These are phyloP conservation scores for Aristolochia contorta DNA, from an alignment of 164 flowering plant species.

Conservation along the genomic window DNA sequence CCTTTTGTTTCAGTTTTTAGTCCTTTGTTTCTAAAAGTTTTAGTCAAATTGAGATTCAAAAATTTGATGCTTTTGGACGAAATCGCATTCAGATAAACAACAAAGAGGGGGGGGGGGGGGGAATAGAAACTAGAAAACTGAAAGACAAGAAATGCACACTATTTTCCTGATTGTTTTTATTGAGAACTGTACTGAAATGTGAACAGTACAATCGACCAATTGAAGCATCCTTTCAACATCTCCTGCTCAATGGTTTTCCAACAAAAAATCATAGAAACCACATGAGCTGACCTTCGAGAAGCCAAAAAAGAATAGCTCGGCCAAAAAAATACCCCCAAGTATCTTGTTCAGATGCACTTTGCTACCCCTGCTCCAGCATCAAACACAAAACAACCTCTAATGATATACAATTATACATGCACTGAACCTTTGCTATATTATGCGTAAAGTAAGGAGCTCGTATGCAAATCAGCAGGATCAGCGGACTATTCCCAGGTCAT, in stretches of 20 bases:
- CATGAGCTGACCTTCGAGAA: constrained; percentile 5
- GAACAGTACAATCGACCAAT: neutral
- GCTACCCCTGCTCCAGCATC: constrained; percentile 13
- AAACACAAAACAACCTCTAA: constrained; percentile 22
- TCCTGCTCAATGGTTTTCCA: constrained; percentile 7
- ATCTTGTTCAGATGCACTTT: neutral
- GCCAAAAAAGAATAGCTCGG: constrained; percentile 12
- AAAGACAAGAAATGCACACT: neutral
- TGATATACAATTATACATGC: constrained; percentile 28
- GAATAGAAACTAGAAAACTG: no score
- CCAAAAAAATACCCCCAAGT: constrained; percentile 12
- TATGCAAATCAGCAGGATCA: neutral
- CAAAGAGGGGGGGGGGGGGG: no score
- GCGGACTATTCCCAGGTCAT: constrained; percentile 1
- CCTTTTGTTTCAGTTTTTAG: no score
- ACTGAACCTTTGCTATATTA: constrained; percentile 3
- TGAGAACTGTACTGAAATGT: neutral
- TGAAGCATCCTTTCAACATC: neutral
- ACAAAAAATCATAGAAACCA: constrained; percentile 9
- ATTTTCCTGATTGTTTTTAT: constrained; percentile 6
- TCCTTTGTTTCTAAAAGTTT: no score
- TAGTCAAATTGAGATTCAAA: no score
- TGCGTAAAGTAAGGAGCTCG: neutral
- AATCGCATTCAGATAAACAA: no score
- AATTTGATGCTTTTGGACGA: no score